phyloP scores from a whole-genome alignment of 495 filamentous ascomycete species.

The Alectoria sarmentosa region DNA sequence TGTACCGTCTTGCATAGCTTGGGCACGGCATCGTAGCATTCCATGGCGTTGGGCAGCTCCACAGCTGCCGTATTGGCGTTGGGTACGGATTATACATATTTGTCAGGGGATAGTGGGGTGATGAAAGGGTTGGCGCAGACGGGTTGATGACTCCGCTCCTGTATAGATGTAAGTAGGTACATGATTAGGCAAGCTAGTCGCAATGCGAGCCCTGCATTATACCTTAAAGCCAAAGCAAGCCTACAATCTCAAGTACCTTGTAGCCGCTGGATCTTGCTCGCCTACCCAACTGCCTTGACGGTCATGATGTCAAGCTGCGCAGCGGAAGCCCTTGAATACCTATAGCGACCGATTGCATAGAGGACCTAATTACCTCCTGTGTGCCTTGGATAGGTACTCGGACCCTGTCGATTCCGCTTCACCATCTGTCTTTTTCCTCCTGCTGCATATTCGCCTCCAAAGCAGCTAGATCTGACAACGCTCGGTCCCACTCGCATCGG shows the following conservation, averaged over 20 bases:
- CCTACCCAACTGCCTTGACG: no score
- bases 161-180: conserved; percentile 18
- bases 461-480: not conserved
- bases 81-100: not conserved
- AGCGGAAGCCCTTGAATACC: not conserved
- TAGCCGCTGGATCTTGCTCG: not conserved
- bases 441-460: not conserved
- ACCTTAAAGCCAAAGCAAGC: not conserved
- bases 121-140: not conserved
- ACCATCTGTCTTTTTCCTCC: not conserved
- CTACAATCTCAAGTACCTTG: not conserved
- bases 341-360: not conserved
- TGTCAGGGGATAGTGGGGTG: not conserved
- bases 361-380: no score
- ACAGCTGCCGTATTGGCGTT: conserved; percentile 9
- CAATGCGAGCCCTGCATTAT: conserved; percentile 7
- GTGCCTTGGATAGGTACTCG: not conserved
- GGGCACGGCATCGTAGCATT: conserved; percentile 6
- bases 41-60: conserved; percentile 12
- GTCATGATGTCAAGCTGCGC: not conserved
- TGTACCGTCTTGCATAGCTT: conserved; percentile 1
- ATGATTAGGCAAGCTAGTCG: not conserved
- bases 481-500: not conserved
- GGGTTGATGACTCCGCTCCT: conserved; percentile 10
- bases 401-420: not conserved